These are phyloP conservation scores for Torulaspora globosa DNA, from an alignment of 1,139 yeast species.

Conservation along the genomic window DNA sequence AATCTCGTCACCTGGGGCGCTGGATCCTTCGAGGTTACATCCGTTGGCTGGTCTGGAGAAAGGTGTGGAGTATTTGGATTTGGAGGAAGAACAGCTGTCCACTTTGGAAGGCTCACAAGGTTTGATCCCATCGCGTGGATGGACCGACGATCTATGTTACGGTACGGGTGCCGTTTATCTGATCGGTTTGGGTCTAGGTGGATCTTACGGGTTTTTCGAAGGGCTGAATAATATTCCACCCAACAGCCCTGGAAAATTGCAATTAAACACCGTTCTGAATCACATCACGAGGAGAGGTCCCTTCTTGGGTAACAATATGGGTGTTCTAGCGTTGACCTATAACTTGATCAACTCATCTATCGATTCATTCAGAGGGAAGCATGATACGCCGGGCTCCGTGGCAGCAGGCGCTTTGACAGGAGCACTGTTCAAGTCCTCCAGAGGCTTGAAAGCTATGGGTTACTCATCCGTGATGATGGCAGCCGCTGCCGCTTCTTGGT, in stretches of 20 bases:
- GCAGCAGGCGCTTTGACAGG: constrained; percentile 92
- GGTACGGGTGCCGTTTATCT: constrained; percentile 96
- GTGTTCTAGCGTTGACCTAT: constrained; percentile 85
- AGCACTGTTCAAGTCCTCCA: constrained; percentile 81
- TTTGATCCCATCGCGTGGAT: constrained; percentile 87
- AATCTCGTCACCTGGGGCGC: constrained; percentile 55
- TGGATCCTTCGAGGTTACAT: constrained; percentile 75
- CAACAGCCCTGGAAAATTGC: constrained; percentile 65
- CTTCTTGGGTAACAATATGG: constrained; percentile 88
- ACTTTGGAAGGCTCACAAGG: constrained; percentile 84
- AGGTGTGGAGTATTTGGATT: constrained; percentile 83
- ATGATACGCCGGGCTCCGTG: constrained; percentile 78
- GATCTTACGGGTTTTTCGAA: constrained; percentile 80
- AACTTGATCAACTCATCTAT: constrained; percentile 77
- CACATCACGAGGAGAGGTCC: constrained; percentile 96
- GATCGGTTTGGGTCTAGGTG: constrained; percentile 78
- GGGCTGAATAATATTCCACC: constrained; percentile 75
- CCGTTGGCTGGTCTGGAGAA: constrained; percentile 91
- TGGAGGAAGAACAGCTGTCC: constrained; percentile 77
- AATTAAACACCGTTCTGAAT: constrained; percentile 84
- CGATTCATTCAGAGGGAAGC: constrained; percentile 80
- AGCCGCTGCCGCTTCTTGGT: constrained; percentile 89
- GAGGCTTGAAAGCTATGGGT: constrained; percentile 83
- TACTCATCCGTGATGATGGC: constrained; percentile 84
- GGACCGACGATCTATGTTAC: constrained; percentile 96